Base-by-base conservation (phyloP, 1,284 basidiomycete species). In the Papiliotrema fonsecae region DNA sequence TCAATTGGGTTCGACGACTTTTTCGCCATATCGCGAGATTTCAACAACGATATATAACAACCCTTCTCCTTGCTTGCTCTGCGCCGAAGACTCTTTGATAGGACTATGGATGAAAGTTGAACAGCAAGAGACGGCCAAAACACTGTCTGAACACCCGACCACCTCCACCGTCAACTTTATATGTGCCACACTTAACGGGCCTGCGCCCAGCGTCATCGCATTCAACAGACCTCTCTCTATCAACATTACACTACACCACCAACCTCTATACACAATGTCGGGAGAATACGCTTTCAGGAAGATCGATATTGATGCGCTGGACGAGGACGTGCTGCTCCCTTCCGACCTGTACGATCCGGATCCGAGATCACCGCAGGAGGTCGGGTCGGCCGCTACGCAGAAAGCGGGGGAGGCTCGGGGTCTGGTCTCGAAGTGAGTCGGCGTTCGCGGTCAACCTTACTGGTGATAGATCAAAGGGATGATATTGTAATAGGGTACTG, bases 221-320 rank as follows among this genome's bases (percentile, higher is more conserved):
- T n/a, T n/a, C n/a, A n/a, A n/a, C n/a, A n/a, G n/a, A n/a, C n/a
- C n/a, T n/a, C n/a, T n/a, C 6, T 39, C n/a, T 22, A 39, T 22
- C 13, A 39, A 4, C 21, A 39, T 22, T 22, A 39, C 19, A 39
- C n/a, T n/a, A n/a, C n/a, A n/a, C n/a, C 14, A 22, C 28, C 42
- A 7, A 4, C 22, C 16, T 3, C 38, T 5, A n/a, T 11, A n/a
- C 51, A 72, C 61, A 41, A 88, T 88, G 19, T 18, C 37, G 86
- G 81, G 67, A 27, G 72, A 85, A 55, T 78, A 76, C 61, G 47
- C 47, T 26, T 96, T 91, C 75, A 81, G 92, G 58, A 93, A 92
- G 76, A 92, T 97, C 76, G 87, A 97, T 74, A 88, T 97, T 62
- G 93, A 97, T 76, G 80, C 79, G 43, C 54, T 71, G 75, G 94